These are phyloP conservation scores for Lichtheimia hyalospora DNA, from an alignment of 371 early-diverging fungal species.

Conservation along the genomic window DNA sequence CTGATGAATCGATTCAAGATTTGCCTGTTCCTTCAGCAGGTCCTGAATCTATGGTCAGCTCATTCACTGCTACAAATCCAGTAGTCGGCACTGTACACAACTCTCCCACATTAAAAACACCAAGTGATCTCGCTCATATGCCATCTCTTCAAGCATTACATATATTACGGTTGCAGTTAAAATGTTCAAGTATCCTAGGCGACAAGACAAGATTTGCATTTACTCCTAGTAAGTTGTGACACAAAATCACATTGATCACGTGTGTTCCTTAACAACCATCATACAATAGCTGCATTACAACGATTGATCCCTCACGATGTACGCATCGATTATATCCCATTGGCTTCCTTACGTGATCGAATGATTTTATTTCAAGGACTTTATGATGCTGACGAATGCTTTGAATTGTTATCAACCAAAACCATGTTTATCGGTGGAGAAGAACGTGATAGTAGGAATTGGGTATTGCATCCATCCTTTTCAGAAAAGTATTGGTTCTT, in stretches of 20 bases:
- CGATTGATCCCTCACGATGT: slow-evolving; percentile 41
- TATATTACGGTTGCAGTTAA: slow-evolving; percentile 36
- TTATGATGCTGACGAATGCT: slow-evolving; percentile 41
- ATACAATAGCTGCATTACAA: slow-evolving; percentile 35
- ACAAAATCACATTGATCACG: background rate
- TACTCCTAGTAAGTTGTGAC: slow-evolving; percentile 33
- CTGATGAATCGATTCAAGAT: background rate
- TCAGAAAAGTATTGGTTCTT: slow-evolving; percentile 54
- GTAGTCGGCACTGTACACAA: slow-evolving; percentile 22
- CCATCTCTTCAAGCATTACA: slow-evolving; percentile 43
- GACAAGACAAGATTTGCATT: slow-evolving; percentile 11
- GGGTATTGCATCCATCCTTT: slow-evolving; percentile 43
- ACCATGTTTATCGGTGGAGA: slow-evolving; percentile 55
- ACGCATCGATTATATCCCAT: slow-evolving; percentile 41
- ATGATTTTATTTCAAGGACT: slow-evolving; percentile 46
- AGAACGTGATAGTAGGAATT: slow-evolving; percentile 42
- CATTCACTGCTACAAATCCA: slow-evolving; percentile 18
- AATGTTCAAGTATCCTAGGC: slow-evolving; percentile 31
- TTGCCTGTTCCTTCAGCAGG: background rate
- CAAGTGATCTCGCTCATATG: slow-evolving; percentile 34
- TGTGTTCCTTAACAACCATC: background rate
- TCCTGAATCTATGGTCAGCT: slow-evolving; percentile 23
- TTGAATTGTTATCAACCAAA: slow-evolving; percentile 37
- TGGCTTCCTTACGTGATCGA: slow-evolving; percentile 29
- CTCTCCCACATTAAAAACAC: slow-evolving; percentile 24